A percentile compares a stretch with the other conserved stretches of the same genome.
Evolutionary conservation across 164 flowering plant species (phyloP).

Genomic region (Platanus orientalis): DNA sequence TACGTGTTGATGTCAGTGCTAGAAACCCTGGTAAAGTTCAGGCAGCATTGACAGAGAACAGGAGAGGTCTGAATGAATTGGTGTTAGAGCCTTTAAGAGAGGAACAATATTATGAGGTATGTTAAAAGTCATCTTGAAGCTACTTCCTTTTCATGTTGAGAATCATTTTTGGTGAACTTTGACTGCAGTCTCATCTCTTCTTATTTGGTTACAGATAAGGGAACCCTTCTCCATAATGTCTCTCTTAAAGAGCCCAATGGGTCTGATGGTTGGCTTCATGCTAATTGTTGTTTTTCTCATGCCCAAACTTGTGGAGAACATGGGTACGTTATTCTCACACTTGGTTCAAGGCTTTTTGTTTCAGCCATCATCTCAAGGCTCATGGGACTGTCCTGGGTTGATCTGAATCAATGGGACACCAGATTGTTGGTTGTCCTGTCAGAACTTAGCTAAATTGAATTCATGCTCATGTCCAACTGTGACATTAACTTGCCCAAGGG

Average conservation of each 20-base stretch:
- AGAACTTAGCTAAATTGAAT: neutral
- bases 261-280: conserved; percentile 98
- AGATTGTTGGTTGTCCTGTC: neutral
- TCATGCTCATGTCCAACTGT: neutral
- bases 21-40: conserved; percentile 94
- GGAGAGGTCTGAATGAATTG: conserved; percentile 72
- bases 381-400: neutral
- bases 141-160: neutral
- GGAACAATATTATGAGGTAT: conserved; percentile 91
- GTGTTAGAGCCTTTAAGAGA: conserved; percentile 85
- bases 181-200: neutral
- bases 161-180: neutral
- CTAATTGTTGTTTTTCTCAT: conserved; percentile 74
- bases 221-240: conserved; percentile 87
- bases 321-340: conserved; percentile 47
- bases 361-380: neutral
- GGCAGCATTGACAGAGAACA: conserved; percentile 89
- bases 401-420: neutral
- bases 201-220: conserved; percentile 52
- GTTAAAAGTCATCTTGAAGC: neutral
- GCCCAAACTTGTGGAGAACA: conserved; percentile 89
- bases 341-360: neutral
- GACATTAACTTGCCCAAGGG: neutral
- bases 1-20: conserved; percentile 95
- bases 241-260: conserved; percentile 93